A percentile compares a stretch with the other conserved stretches of the same genome.
These are phyloP conservation scores for Aphanomyces stellatus DNA, from an alignment of 352 stramenopile species.

Conservation along the genomic window DNA sequence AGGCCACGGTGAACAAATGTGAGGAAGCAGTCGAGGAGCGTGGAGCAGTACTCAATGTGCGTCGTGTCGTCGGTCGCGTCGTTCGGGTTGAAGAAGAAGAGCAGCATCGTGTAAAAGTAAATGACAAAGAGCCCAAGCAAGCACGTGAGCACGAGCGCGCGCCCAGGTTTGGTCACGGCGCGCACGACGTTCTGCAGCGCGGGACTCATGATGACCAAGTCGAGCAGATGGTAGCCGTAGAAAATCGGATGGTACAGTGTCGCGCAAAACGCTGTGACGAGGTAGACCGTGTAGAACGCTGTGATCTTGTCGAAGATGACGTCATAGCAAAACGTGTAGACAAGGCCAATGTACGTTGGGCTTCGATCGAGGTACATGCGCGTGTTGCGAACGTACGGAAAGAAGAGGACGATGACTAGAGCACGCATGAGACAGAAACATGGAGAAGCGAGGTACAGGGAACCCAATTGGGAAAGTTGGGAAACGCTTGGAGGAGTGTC, in stretches of 20 bases:
- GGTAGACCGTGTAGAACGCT: constrained; percentile 19
- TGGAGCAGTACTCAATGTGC: constrained; percentile 20
- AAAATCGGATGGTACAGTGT: constrained; percentile 18
- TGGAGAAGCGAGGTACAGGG: neutral
- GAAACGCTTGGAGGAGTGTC: constrained; percentile 18
- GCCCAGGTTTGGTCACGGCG: constrained; percentile 22
- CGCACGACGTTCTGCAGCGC: constrained; percentile 24
- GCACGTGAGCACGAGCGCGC: constrained; percentile 22
- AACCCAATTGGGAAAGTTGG: constrained; percentile 3
- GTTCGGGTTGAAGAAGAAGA: constrained; percentile 19
- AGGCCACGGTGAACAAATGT: constrained; percentile 3
- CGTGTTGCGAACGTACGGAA: constrained; percentile 16
- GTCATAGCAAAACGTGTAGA: constrained; percentile 20
- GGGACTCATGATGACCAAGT: constrained; percentile 25
- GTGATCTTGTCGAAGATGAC: constrained; percentile 19
- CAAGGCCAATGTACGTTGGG: neutral
- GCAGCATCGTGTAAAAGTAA: constrained; percentile 24
- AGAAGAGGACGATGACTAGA: constrained; percentile 11
- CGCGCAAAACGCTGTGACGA: constrained; percentile 8
- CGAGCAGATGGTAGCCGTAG: constrained; percentile 22
- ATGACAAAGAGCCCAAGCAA: constrained; percentile 22
- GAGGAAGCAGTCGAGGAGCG: constrained; percentile 17
- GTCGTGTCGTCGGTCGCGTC: constrained; percentile 19
- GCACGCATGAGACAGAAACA: neutral
- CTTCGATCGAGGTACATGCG: constrained; percentile 16